phyloP scores from a whole-genome alignment of 305 asterid genomes.

The Withania somnifera region DNA sequence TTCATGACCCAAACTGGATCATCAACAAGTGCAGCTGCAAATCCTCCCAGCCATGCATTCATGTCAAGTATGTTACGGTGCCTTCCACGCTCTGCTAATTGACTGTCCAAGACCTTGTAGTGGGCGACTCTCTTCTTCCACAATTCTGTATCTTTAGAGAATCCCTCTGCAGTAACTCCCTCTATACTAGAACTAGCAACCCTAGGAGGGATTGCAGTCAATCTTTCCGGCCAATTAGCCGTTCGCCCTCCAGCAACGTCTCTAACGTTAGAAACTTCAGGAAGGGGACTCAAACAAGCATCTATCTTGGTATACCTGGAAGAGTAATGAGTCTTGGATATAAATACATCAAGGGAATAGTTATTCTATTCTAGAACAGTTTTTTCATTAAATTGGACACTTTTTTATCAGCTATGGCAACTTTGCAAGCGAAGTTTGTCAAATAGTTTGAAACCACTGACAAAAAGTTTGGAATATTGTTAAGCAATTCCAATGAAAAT shows the following conservation, averaged over 20 bases:
- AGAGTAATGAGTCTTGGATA: not conserved
- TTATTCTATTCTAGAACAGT: not conserved
- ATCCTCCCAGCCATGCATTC: constrained; percentile 84
- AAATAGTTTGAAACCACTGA: not conserved
- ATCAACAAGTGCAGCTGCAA: constrained; percentile 70
- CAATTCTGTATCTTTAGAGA: constrained; percentile 32
- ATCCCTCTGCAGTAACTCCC: constrained; percentile 42
- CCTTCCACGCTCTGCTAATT: constrained; percentile 71
- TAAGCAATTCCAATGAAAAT: not conserved
- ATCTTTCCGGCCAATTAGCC: constrained; percentile 72
- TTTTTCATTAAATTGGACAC: not conserved
- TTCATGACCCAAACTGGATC: constrained; percentile 96
- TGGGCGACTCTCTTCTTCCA: constrained; percentile 71
- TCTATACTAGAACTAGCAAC: constrained; percentile 40
- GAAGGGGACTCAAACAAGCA: constrained; percentile 69
- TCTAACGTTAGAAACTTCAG: constrained; percentile 57
- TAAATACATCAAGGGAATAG: not conserved
- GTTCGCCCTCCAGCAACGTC: constrained; percentile 65
- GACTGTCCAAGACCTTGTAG: constrained; percentile 60
- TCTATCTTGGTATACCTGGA: constrained; percentile 84
- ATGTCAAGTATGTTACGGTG: constrained; percentile 81
- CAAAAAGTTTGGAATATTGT: not conserved
- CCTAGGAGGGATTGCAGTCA: constrained; percentile 71
- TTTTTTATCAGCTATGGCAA: not conserved
- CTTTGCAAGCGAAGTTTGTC: not conserved